phyloP scores from a whole-genome alignment of 1,284 basidiomycete genomes.

The Naganishia sp. region DNA sequence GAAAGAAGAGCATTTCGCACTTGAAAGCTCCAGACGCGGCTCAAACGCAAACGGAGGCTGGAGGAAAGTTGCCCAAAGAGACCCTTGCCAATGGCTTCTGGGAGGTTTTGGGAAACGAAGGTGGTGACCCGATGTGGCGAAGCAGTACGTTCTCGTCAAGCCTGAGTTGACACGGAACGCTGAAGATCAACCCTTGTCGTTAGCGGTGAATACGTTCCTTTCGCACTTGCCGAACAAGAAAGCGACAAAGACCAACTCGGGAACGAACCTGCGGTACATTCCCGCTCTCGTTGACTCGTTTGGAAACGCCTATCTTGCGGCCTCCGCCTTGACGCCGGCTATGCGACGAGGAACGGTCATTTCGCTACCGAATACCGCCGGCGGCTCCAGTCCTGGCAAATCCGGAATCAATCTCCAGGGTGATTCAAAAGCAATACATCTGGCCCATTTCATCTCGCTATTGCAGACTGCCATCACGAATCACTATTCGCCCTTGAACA shows the following conservation, averaged over 20 bases:
- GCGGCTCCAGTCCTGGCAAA: conserved; percentile 9
- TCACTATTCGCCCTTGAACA: conserved; percentile 45
- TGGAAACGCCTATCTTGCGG: conserved; percentile 9
- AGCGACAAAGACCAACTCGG: conserved; percentile 49
- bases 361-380: conserved; percentile 30
- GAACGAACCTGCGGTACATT: conserved; percentile 49
- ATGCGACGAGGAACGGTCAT: conserved; percentile 10
- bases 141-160: conserved; percentile 15
- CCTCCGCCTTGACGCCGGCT: conserved; percentile 14
- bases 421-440: conserved; percentile 22
- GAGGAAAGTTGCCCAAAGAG: conserved; percentile 43
- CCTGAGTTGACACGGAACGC: neutral
- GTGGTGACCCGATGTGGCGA: conserved; percentile 47
- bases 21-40: neutral
- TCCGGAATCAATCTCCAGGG: neutral
- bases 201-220: conserved; percentile 42
- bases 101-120: conserved; percentile 43
- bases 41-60: neutral
- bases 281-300: conserved; percentile 43
- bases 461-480: conserved; percentile 45
- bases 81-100: conserved; percentile 48
- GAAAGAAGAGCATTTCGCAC: conserved; percentile 15
- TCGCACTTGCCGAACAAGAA: conserved; percentile 43
- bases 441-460: conserved; percentile 44
- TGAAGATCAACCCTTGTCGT: neutral